Base-by-base conservation (phyloP, 306 rosid genomes). In the Hippophae rhamnoides region DNA sequence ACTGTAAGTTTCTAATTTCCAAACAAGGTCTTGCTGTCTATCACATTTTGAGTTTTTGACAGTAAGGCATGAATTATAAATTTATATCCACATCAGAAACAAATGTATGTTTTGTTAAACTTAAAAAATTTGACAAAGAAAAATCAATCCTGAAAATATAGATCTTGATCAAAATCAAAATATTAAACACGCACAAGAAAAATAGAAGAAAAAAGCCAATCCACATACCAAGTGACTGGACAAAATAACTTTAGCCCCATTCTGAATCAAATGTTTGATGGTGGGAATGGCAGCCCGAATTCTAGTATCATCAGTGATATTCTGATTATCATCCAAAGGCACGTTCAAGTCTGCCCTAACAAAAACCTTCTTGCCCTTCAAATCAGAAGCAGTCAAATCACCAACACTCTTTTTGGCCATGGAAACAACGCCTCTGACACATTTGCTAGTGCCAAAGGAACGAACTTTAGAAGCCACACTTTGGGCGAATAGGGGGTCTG, bases 361-460 rank as follows among this genome's bases (percentile, higher is more conserved):
- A 43, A 93, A 86, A 45, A 93, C 99, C 60, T 57, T 93, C 85
- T 88, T 93, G 14, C 99, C 99, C 68, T 93, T 86, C 81, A 93
- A 69, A 6, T 93, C 95, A 1, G 84, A 72, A 0, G 67, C 74
- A 1, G 73, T 41, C 80, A 93, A 75, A 42, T 88, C 94, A 5
- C 99, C 97, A 5, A 88, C 97, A 61, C 99, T 93, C 80, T 71
- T 93, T 79, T 93, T 93, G 48, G 97, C 95, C 99, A 87, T 87
- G 2, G 89, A 74, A 11, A 75, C 84, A 8, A 83, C 86, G 0
- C 80, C 95, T 47, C 95, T 77, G 2, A 61, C 63, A 5, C 71
- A 82, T 40, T 60, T 84, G 3, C 88, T 75, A n/a, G 64, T 13
- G 7, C 62, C 69, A 8, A 75, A 69, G 6, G 84, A 67, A 13